Percentiles rank a stretch among this genome's conserved stretches.
Evolutionary conservation across 176 grass and related monocot genomes (phyloP).

Genomic region (Neostapfia colusana): DNA sequence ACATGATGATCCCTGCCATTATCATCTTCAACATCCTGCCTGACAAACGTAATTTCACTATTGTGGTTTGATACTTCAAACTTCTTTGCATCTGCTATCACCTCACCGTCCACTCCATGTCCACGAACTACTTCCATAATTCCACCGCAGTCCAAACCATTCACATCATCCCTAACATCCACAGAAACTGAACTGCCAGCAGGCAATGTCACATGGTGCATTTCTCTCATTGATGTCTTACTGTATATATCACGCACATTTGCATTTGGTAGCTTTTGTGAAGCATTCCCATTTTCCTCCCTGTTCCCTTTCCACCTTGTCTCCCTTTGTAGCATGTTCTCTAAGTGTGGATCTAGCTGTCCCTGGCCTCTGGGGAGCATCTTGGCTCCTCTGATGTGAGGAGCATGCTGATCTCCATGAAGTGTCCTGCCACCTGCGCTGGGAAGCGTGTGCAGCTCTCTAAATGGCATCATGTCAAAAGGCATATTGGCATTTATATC

Average conservation of each 20-base stretch:
- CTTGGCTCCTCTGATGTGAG: neutral
- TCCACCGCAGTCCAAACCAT: conserved; percentile 17
- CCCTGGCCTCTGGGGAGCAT: neutral
- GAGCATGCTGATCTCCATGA: conserved; percentile 26
- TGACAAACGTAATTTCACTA: conserved; percentile 33
- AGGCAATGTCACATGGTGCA: conserved; percentile 8
- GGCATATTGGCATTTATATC: conserved; percentile 14
- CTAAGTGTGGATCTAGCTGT: neutral
- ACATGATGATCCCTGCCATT: conserved; percentile 30
- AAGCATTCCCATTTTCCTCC: conserved; percentile 18
- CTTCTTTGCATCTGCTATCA: conserved; percentile 16
- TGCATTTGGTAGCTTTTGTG: conserved; percentile 2
- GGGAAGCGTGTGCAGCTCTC: conserved; percentile 32
- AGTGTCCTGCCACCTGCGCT: neutral
- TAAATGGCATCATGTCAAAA: conserved; percentile 21
- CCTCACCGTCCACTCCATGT: neutral
- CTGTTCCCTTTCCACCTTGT: conserved; percentile 25
- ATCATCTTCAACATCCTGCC: conserved; percentile 24
- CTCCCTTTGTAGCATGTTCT: conserved; percentile 23
- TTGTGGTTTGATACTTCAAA: conserved; percentile 30
- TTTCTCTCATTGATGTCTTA: conserved; percentile 26
- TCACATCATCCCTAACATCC: conserved; percentile 12
- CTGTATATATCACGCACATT: conserved; percentile 16
- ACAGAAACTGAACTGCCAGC: conserved; percentile 23
- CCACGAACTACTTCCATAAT: neutral